Base-by-base conservation (phyloP, 192 early-diverging fungal species). In the Phlyctochytrium arcticum region DNA sequence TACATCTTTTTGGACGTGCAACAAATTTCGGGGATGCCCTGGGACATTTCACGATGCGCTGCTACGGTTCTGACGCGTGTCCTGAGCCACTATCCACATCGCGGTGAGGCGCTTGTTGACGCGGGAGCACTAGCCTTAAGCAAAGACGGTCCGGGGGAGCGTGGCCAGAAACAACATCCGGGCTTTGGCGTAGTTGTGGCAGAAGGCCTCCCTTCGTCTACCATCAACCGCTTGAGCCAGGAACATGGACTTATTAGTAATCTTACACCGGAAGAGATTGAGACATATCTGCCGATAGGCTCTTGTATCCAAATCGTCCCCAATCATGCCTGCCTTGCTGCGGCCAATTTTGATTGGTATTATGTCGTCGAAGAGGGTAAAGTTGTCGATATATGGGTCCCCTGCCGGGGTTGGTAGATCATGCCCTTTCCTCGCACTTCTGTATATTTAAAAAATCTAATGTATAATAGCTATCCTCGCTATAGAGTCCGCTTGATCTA, bases 351-450 rank as follows among this genome's bases (percentile, higher is more conserved):
- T 37, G 62, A 64, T 19, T 64, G 62, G 62, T 64, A 64, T 34
- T 64, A 64, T 54, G 36, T 64, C 36, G 31, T 64, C 4, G 62
- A 64, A 3, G 35, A 54, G 6, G 62, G 36, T 12, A 54, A 64
- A 24, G 62, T 64, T 17, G 48, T 64, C 2, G 62, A 64, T 36
- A 50, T 64, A 6, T 64, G 62, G 62, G 51, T 64, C 17, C 62
- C 62, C 24, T 64, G 62, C 36, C 62, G 62, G n/a, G 48, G 49
- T 36, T 64, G 62, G 62, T 64, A 37, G n/a, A n/a, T n/a, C n/a
- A n/a, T n/a, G n/a, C n/a, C n/a, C n/a, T n/a, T n/a, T n/a, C n/a
- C n/a, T n/a, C n/a, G n/a, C n/a, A n/a, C n/a, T n/a, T n/a, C n/a
- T n/a, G n/a, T n/a, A n/a, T n/a, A n/a, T n/a, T n/a, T n/a, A n/a